Evolutionary conservation across 768 basidiomycete species (phyloP), one percentile per base, ranked within the genome.

Genomic region (Scleroderma citrinum): DNA sequence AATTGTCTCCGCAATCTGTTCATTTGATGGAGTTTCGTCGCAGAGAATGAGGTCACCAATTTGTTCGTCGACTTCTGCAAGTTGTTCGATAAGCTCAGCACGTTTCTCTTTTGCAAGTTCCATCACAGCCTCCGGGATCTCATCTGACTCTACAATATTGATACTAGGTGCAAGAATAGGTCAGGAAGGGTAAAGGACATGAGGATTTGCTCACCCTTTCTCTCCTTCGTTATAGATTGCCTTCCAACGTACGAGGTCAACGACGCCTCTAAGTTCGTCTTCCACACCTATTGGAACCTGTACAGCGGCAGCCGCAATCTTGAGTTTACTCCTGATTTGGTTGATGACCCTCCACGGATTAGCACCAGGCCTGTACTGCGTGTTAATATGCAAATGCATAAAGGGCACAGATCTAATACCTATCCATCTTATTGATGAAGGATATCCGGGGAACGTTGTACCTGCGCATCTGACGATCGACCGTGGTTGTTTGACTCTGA

Each of bases 351-450:
- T 79, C 88, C 91, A 95, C 2, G 96, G 96, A 68, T 97, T 97
- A 19, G 96, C 92, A 44, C 96, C 96, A 50, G 95, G 93, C 59
- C 92, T 92, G 51, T 7, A 38, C 21, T 1, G 31, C 2, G 16
- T 26, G 20, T 16, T 47, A 3, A 50, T 13, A 35, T 36, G 7
- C 7, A 17, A 38, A 12, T 38, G 13, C 3, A 37, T 30, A 17
- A 24, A 38, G 2, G 51, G 5, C 7, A 10, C 7, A 58, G 13
- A 3, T 11, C 12, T 59, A 68, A 13, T 44, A 89, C 89, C 92
- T 80, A 61, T 98, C 95, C 95, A 98, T 97, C 71, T 98, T 98
- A 71, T 98, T 98, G 61, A 98, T 82, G 67, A 96, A 98, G 0
- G 92, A 96, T 51, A 99, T 79, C 38, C 96, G 80, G 49, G 96